Percentiles rank a stretch among this genome's conserved stretches.
phyloP scores from a whole-genome alignment of 805 yeast species.

The Cyberlindnera mississippiensis region DNA sequence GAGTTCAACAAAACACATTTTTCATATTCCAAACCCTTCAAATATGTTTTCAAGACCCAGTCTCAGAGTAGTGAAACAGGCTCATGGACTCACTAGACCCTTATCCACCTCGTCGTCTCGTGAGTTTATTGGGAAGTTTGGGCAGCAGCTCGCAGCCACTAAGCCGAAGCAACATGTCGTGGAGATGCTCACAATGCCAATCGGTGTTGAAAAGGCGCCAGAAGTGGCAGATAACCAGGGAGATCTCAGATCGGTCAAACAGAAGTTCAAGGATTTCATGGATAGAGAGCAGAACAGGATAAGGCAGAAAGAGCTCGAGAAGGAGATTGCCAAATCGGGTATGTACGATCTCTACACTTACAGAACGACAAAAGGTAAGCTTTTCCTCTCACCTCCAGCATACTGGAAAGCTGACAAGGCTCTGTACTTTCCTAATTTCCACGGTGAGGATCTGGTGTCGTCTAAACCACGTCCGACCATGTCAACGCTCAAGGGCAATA shows the following conservation, averaged over 20 bases:
- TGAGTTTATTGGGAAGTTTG: constrained; percentile 30
- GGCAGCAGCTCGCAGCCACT: constrained; percentile 33
- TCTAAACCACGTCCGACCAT: constrained; percentile 27
- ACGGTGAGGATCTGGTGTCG: constrained; percentile 48
- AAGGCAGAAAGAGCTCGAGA: constrained; percentile 51
- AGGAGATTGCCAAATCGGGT: constrained; percentile 65
- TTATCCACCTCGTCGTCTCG: constrained; percentile 9
- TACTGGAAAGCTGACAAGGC: constrained; percentile 72
- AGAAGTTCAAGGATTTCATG: constrained; percentile 43
- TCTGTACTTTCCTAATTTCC: constrained; percentile 76
- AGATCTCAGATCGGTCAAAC: constrained; percentile 33
- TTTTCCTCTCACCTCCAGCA: constrained; percentile 78
- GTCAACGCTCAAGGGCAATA: constrained; percentile 43
- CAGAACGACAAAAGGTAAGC: constrained; percentile 76
- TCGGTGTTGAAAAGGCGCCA: constrained; percentile 42
- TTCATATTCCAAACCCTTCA: too few species aligned
- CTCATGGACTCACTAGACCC: constrained; percentile 1
- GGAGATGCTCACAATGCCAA: constrained; percentile 38
- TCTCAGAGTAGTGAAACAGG: neutral
- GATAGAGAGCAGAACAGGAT: constrained; percentile 44
- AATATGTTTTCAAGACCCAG: neutral
- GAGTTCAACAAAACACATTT: too few species aligned
- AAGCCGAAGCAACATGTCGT: constrained; percentile 35
- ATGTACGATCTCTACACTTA: constrained; percentile 60
- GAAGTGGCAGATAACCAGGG: constrained; percentile 36